Evolutionary conservation across 495 filamentous ascomycete species (phyloP).

Genomic region (Evernia prunastri): DNA sequence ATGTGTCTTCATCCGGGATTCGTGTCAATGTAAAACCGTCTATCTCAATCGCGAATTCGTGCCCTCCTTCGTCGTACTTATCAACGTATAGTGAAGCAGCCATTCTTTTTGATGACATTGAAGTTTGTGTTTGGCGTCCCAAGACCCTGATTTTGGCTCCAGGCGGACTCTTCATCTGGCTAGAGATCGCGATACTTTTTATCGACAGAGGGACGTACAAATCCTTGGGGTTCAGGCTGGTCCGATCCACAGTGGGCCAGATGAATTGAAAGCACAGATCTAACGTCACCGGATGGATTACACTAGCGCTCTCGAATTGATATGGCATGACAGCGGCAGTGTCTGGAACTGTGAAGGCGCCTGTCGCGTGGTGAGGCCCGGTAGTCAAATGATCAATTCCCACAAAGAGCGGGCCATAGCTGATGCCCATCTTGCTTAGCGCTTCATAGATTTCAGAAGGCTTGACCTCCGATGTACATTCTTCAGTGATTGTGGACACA

Average conservation of each 20-base stretch:
- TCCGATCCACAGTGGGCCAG: not conserved
- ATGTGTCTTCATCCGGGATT: not conserved
- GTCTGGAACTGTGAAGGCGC: conserved; percentile 9
- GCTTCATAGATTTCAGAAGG: conserved; percentile 7
- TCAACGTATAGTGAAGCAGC: too few relatives aligned
- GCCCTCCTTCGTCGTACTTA: too few relatives aligned
- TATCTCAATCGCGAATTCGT: not conserved
- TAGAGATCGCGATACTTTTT: not conserved
- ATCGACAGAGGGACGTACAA: not conserved
- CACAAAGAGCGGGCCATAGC: conserved; percentile 29
- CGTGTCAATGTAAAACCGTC: conserved; percentile 12
- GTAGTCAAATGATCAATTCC: conserved; percentile 20
- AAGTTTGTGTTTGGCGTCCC: not conserved
- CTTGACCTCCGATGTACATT: not conserved
- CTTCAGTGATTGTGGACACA: too few relatives aligned
- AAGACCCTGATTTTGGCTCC: too few relatives aligned
- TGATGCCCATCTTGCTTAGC: conserved; percentile 26
- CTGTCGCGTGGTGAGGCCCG: conserved; percentile 10
- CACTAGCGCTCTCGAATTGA: conserved; percentile 32
- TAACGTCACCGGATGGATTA: conserved; percentile 48
- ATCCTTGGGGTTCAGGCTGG: not conserved
- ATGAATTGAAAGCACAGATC: conserved; percentile 34
- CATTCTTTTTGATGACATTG: not conserved
- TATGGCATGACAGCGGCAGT: conserved; percentile 6
- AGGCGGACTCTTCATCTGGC: not conserved